Base-by-base conservation (phyloP, 1,139 yeast species). In the Hanseniaspora gamundiae region DNA sequence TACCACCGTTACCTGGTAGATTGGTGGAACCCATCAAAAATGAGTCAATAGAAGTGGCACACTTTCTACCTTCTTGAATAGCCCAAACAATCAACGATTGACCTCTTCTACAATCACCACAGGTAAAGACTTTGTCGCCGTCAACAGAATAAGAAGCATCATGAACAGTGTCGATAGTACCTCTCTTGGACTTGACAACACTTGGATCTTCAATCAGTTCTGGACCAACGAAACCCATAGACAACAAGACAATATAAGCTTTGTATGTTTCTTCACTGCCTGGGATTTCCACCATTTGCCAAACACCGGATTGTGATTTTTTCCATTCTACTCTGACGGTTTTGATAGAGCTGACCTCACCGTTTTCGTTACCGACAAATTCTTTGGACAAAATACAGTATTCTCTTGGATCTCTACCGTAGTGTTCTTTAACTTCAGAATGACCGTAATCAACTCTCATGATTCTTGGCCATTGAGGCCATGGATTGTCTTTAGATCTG, bases 391-490 rank as follows among this genome's bases (percentile, higher is more conserved):
- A 73, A 56, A 91, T 91, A 59, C 94, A 84, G 68, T 86, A 91
- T 65, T 91, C 95, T 69, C 98, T 84, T 48, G 98, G 98, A 65
- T 91, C 98, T 65, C 81, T 82, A 53, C 97, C 97, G 62, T 87
- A 91, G 64, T 87, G 96, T 45, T 86, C 82, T 49, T 85, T 74
- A 45, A 91, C 97, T 67, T 91, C 98, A 52, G 93, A 74, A 67
- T 91, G 98, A 56, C 98, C 98, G 60, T 91, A 91, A 68, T 91
- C 98, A 48, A 91, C 94, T 61, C 97, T 78, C 81, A 91, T 88
- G 59, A 91, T 77, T 65, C 95, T 77, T 54, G 98, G 97, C 97
- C 97, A 91, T 69, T 91, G 98, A 46, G 98, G 98, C 98, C 98
- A 91, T 67, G 98, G 98, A 67, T 91, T 91, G 67, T 91, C 96